Evolutionary conservation across 1,284 basidiomycete species (phyloP), one percentile per base, ranked within the genome.

Genomic region (Xerocomus minutiporus): DNA sequence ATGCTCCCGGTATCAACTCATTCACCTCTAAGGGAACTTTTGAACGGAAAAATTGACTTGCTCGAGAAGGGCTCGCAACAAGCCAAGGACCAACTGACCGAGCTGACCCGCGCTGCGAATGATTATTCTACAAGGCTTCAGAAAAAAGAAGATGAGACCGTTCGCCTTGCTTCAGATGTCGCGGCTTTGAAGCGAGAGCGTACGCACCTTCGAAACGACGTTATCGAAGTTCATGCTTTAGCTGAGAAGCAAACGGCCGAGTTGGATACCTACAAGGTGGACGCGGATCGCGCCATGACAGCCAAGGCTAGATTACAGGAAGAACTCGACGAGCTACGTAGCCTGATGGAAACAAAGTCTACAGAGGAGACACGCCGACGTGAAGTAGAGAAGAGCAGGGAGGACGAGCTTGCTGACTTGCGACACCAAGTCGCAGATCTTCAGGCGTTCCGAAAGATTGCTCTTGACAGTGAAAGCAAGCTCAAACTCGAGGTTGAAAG

Each of bases 381-480:
- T 46, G 91, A 97, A 67, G 89, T 84, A 2, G 91, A 93, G 69
- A 88, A 87, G 68, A 90, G 89, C 71, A 91, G 88, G 64, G 93
- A 96, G 60, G 80, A 84, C 42, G 95, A 98, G 68, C 80, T 97
- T 17, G 69, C 73, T 1, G 77, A 83, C 28, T 74, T 97, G 9
- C 86, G 95, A n/a, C 69, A 70, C 9, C 86, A 93, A 63, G 81
- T 82, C 34, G 65, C 70, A 34, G 74, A 75, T 42, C 69, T 89
- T 36, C 83, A 86, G 46, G 70, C 77, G 23, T 75, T 78, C 29
- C 84, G 84, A 28, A 75, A 75, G 50, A 65, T 72, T 13, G 75
- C 83, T 2, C 65, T 82, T 26, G 86, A 90, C 53, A 73, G 69
- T 9, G 85, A 89, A 63, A 83, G 76, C 66, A 84, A 83, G 58